Conservation (phyloP, 1,284 basidiomycete genomes). For the Ceratobasidium theobromae region DNA sequence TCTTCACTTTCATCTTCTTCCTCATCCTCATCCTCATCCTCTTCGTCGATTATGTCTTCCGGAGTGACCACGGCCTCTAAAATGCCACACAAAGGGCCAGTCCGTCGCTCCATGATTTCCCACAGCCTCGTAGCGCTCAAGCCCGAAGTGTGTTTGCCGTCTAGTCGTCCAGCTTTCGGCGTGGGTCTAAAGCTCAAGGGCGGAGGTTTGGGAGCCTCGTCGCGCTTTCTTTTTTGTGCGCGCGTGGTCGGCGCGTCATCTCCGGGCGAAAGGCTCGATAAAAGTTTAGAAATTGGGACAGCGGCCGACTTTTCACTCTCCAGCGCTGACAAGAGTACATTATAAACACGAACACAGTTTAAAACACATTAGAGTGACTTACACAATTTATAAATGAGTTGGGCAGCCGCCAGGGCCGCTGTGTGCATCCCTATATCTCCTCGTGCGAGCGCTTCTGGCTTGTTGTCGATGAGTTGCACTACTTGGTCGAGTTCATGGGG, state of each 20-base stretch:
- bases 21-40: constrained; percentile 40
- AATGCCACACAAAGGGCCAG: constrained; percentile 56
- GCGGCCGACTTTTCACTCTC: constrained; percentile 65
- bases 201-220: constrained; percentile 28
- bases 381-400: constrained; percentile 83
- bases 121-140: constrained; percentile 30
- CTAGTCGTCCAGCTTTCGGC: background rate
- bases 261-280: constrained; percentile 58
- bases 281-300: constrained; percentile 67
- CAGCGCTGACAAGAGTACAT: constrained; percentile 48
- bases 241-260: constrained; percentile 67
- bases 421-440: constrained; percentile 59
- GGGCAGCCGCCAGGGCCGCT: constrained; percentile 67
- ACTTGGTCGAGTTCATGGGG: constrained; percentile 40
- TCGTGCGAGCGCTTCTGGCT: constrained; percentile 55
- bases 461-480: constrained; percentile 55
- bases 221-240: constrained; percentile 51
- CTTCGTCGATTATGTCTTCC: constrained; percentile 39
- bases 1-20: constrained; percentile 36
- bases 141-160: background rate
- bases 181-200: constrained; percentile 1
- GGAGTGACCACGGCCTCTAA: constrained; percentile 50
- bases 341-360: background rate
- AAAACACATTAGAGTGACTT: constrained; percentile 40
- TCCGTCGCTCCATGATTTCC: constrained; percentile 34